phyloP scores from a whole-genome alignment of 345 rosid species.

The Garcia nutans region DNA sequence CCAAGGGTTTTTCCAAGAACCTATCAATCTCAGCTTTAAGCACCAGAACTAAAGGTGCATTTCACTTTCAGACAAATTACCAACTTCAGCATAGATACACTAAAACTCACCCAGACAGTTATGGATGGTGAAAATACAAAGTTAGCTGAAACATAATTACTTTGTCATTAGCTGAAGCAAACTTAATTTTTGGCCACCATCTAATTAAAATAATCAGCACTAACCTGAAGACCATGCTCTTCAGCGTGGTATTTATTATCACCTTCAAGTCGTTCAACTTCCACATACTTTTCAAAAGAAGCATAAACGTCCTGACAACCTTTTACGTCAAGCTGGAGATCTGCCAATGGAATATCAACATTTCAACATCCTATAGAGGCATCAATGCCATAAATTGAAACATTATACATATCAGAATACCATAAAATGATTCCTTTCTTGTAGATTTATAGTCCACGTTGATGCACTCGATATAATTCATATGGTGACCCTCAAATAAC shows the following conservation, averaged over 20 bases:
- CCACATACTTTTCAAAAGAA: slow-evolving; percentile 96
- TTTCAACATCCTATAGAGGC: neutral
- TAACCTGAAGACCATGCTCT: slow-evolving; percentile 87
- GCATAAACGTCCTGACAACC: slow-evolving; percentile 96
- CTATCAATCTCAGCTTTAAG: neutral
- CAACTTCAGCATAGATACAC: neutral
- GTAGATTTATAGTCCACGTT: slow-evolving; percentile 94
- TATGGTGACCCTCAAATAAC: slow-evolving; percentile 96
- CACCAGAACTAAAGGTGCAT: neutral
- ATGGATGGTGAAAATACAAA: neutral
- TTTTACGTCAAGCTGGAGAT: slow-evolving; percentile 97
- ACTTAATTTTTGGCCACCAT: neutral
- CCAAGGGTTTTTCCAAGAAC: neutral
- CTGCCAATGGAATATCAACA: slow-evolving; percentile 41
- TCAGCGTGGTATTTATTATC: slow-evolving; percentile 95
- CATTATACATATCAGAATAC: slow-evolving; percentile 36
- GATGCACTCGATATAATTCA: slow-evolving; percentile 92
- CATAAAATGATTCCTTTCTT: slow-evolving; percentile 94
- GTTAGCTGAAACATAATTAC: neutral
- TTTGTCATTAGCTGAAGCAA: neutral
- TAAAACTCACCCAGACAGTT: neutral
- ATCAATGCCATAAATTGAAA: neutral
- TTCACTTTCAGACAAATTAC: neutral
- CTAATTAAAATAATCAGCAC: slow-evolving; percentile 11
- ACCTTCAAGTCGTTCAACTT: slow-evolving; percentile 96